These are phyloP conservation scores for Aquilaria sinensis DNA, from an alignment of 345 rosid genomes.

Conservation along the genomic window DNA sequence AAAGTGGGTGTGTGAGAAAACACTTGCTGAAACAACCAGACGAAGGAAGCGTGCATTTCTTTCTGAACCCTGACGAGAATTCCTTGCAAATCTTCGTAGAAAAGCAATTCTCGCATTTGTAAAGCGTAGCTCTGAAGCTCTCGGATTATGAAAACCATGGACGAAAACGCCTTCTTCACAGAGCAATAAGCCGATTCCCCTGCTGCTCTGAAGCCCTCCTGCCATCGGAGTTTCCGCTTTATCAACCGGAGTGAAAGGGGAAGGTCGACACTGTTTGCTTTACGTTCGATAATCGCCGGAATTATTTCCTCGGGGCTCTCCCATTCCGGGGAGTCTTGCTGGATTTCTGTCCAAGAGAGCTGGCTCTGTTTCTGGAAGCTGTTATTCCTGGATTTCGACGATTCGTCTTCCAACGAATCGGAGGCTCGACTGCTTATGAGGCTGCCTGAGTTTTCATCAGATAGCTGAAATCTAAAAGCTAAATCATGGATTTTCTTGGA, in stretches of 20 bases:
- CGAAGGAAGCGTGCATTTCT: conserved; percentile 79
- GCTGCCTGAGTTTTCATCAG: conserved; percentile 21
- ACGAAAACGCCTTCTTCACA: conserved; percentile 67
- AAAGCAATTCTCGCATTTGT: conserved; percentile 64
- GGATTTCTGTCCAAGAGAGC: no score
- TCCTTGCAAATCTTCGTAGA: conserved; percentile 60
- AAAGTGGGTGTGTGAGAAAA: conserved; percentile 82
- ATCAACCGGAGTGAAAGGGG: conserved; percentile 71
- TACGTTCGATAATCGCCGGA: conserved; percentile 55
- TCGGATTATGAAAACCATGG: conserved; percentile 79
- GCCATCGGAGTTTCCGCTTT: conserved; percentile 64
- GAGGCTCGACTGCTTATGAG: background rate
- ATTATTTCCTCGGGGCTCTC: conserved; percentile 29
- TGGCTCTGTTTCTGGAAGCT: background rate
- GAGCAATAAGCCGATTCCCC: conserved; percentile 60
- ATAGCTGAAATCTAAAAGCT: conserved; percentile 34
- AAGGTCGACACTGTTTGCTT: conserved; percentile 64
- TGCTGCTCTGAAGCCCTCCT: conserved; percentile 46
- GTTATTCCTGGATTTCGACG: background rate
- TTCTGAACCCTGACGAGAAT: conserved; percentile 55
- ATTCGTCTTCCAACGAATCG: no score
- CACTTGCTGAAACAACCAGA: conserved; percentile 79
- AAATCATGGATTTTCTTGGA: conserved; percentile 35
- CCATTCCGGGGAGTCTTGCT: no score
- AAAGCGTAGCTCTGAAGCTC: conserved; percentile 66